Evolutionary conservation across 225 moss, liverwort and hornwort species (phyloP).

Genomic region (Lunularia cruciata): DNA sequence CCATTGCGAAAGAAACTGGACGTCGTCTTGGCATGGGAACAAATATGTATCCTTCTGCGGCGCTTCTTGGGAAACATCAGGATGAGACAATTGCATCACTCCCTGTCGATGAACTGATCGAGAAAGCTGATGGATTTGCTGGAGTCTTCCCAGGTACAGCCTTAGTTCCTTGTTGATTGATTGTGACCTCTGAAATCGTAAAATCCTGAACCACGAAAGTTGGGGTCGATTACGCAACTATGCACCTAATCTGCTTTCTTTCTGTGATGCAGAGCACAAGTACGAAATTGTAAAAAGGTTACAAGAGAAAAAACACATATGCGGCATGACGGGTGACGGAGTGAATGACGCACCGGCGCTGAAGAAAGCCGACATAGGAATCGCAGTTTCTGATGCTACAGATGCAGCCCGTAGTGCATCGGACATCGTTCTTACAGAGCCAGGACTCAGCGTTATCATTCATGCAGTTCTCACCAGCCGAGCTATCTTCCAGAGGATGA

Average conservation of each 20-base stretch:
- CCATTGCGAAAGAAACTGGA: constrained; percentile 13
- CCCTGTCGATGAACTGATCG: constrained; percentile 6
- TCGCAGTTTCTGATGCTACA: too few relatives aligned
- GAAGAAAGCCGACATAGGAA: too few relatives aligned
- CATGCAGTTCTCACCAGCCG: too few relatives aligned
- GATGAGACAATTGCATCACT: neutral
- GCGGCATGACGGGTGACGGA: constrained; percentile 36
- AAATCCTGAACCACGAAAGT: constrained; percentile 29
- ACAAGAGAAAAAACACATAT: too few relatives aligned
- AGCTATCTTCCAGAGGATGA: too few relatives aligned
- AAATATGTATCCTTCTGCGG: constrained; percentile 13
- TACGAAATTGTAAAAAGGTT: too few relatives aligned
- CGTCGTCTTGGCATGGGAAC: constrained; percentile 8
- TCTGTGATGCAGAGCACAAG: too few relatives aligned
- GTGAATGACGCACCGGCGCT: too few relatives aligned
- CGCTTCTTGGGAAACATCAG: neutral
- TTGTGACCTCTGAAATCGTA: neutral
- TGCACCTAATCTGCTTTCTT: constrained; percentile 12
- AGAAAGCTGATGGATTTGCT: constrained; percentile 12
- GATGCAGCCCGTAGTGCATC: too few relatives aligned
- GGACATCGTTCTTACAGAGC: too few relatives aligned
- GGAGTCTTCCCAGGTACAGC: constrained; percentile 10
- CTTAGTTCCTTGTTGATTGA: neutral
- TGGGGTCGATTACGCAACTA: too few relatives aligned
- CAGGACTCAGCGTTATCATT: too few relatives aligned